These are phyloP conservation scores for Triangularia verruculosa DNA, from an alignment of 2,329 filamentous ascomycete genomes.

Conservation along the genomic window DNA sequence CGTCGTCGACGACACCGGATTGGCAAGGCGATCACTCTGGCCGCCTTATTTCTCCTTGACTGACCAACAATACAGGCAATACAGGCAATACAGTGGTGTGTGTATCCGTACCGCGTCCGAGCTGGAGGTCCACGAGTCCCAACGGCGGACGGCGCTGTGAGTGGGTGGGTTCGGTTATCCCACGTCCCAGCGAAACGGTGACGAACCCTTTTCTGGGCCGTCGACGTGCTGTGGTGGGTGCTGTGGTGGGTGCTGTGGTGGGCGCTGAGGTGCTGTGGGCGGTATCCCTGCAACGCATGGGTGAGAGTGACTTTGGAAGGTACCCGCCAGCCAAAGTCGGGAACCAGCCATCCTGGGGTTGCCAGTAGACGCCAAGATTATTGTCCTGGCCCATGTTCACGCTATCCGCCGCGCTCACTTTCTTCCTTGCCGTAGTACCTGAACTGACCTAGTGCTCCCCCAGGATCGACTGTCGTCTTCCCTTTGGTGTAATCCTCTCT, in stretches of 20 bases:
- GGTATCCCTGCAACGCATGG: slow-evolving; percentile 25
- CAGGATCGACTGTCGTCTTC: slow-evolving; percentile 26
- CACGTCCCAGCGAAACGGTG: slow-evolving; percentile 26
- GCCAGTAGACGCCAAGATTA: slow-evolving; percentile 22
- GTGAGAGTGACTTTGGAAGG: slow-evolving; percentile 17
- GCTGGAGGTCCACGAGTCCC: slow-evolving; percentile 2
- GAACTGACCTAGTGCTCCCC: slow-evolving; percentile 28
- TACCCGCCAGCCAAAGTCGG: slow-evolving; percentile 13
- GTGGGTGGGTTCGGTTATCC: slow-evolving; percentile 9
- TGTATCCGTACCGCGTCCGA: not conserved
- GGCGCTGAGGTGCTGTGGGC: slow-evolving; percentile 1
- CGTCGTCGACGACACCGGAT: slow-evolving; percentile 5
- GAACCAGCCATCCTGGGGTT: slow-evolving; percentile 16
- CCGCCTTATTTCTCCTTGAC: not conserved
- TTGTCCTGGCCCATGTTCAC: slow-evolving; percentile 20
- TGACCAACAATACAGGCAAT: too few species aligned
- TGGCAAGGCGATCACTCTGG: slow-evolving; percentile 6
- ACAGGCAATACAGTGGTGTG: too few species aligned
- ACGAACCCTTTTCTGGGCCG: slow-evolving; percentile 19
- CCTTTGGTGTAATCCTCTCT: slow-evolving; percentile 21
- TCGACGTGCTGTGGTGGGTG: too few species aligned
- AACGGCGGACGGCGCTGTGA: slow-evolving; percentile 4
- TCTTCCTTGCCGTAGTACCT: slow-evolving; percentile 25
- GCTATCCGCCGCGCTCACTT: slow-evolving; percentile 22
- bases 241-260: too few species aligned